Base-by-base conservation (phyloP, 2,329 filamentous ascomycete species). In the Seiridium unicorne region DNA sequence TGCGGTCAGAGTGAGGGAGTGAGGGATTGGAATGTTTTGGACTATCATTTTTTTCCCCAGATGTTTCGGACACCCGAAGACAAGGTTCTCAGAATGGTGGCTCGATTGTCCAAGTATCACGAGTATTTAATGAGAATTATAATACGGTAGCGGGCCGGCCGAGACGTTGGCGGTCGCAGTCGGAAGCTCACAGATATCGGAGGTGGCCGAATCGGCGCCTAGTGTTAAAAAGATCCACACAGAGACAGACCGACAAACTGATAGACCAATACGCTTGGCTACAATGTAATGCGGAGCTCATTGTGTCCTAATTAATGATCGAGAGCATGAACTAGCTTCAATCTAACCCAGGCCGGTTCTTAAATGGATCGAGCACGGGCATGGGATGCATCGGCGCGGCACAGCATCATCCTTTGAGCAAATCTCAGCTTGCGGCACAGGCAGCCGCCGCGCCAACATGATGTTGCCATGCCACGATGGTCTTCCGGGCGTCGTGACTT, bases 1-100 rank as follows among this genome's bases (percentile, higher is more conserved):
- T 7, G 90, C 83, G 32, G 79, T 79, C 66, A 95, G 75, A 2
- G 72, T 76, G 34, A 77, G 60, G 49, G 67, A 59, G 10, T 44
- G 13, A 10, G 65, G 51, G 55, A 69, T 55, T 46, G 68, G 62
- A 38, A 69, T 58, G 18, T 65, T 68, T 34, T 65, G 61, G 53
- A 72, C 61, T 55, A 72, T 63, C 70, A 73, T 72, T 57, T 26
- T 55, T 59, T 38, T 26, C 35, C 5, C 9, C 5, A 8, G 53
- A n/a, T 32, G 53, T 13, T 2, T 34, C 34, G 18, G 47, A 51
- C 13, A 51, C 8, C 1, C 5, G 10, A 11, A 32, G 31, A 32
- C 47, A 32, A 32, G 32, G 47, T 32, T 18, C 47, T 49, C 32
- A 32, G 10, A 5, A 32, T 10, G 10, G 3, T 32, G 5, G 31